phyloP scores from a whole-genome alignment of 805 yeast genomes.

The Candida nemodendra region DNA sequence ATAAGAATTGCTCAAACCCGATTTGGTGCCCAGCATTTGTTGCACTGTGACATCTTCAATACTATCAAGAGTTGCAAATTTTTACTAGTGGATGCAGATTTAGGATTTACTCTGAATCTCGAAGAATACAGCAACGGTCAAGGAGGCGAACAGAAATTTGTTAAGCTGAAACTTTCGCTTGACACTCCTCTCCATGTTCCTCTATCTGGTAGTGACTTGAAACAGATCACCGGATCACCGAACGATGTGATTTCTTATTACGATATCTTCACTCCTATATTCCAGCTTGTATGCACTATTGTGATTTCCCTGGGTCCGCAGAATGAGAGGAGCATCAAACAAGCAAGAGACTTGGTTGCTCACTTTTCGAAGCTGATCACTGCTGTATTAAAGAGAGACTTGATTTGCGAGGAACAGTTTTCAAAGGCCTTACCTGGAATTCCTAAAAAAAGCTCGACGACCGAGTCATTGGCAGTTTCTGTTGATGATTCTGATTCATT shows the following conservation, averaged over 20 bases:
- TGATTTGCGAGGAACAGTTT: slow-evolving; percentile 16
- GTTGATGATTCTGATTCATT: slow-evolving; percentile 7
- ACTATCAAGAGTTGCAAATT: slow-evolving; percentile 56
- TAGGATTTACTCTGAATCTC: slow-evolving; percentile 51
- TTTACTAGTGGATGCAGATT: slow-evolving; percentile 70
- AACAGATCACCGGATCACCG: not conserved
- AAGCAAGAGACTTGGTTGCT: slow-evolving; percentile 49
- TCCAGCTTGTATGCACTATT: slow-evolving; percentile 68
- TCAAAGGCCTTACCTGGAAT: not conserved
- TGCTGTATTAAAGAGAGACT: slow-evolving; percentile 43
- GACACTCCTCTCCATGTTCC: slow-evolving; percentile 49
- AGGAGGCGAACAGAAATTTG: slow-evolving; percentile 22
- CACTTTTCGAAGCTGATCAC: slow-evolving; percentile 55
- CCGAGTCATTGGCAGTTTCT: not conserved
- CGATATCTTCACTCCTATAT: slow-evolving; percentile 69
- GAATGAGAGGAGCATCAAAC: slow-evolving; percentile 55
- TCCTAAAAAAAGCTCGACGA: not conserved
- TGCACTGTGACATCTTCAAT: slow-evolving; percentile 72
- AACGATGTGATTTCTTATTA: slow-evolving; percentile 47
- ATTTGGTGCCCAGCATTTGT: slow-evolving; percentile 70
- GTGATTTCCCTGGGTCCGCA: slow-evolving; percentile 76
- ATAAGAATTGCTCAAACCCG: slow-evolving; percentile 74
- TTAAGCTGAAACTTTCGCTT: slow-evolving; percentile 46
- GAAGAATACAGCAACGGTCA: slow-evolving; percentile 14
- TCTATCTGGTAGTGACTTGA: slow-evolving; percentile 20